Evolutionary conservation across 2,329 filamentous ascomycete genomes (phyloP).

Genomic region (Trichoderma sp.): DNA sequence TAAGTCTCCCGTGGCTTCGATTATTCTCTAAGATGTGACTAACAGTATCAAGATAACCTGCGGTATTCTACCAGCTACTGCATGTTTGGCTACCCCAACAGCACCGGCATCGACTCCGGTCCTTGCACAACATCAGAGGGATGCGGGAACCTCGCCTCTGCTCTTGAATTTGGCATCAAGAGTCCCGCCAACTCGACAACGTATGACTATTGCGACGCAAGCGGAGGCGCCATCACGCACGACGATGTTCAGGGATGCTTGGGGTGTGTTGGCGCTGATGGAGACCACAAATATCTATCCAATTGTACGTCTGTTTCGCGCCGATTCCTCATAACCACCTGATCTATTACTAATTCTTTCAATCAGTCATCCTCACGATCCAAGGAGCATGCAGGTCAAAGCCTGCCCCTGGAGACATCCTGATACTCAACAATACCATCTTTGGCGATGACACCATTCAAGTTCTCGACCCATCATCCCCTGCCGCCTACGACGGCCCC

Average conservation of each 20-base stretch:
- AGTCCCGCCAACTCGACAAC: slow-evolving; percentile 40
- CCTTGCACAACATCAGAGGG: slow-evolving; percentile 56
- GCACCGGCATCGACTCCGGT: slow-evolving; percentile 46
- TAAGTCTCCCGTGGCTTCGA: slow-evolving; percentile 41
- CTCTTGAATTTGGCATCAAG: slow-evolving; percentile 47
- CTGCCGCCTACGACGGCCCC: slow-evolving; percentile 11
- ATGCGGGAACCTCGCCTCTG: slow-evolving; percentile 49
- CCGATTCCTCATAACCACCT: slow-evolving; percentile 1
- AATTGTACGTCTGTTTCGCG: slow-evolving; percentile 50
- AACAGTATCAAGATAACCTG: slow-evolving; percentile 50
- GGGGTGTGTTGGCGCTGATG: slow-evolving; percentile 50
- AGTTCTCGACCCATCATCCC: slow-evolving; percentile 7
- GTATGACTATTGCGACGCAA: slow-evolving; percentile 52
- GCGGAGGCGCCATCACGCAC: slow-evolving; percentile 42
- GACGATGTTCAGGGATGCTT: slow-evolving; percentile 46
- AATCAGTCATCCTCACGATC: slow-evolving; percentile 53
- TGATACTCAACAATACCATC: slow-evolving; percentile 51
- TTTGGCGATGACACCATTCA: slow-evolving; percentile 42
- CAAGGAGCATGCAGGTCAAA: slow-evolving; percentile 55
- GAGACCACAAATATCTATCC: slow-evolving; percentile 48
- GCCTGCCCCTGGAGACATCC: slow-evolving; percentile 41
- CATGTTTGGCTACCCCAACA: slow-evolving; percentile 56
- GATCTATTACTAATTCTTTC: background rate
- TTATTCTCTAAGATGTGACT: background rate
- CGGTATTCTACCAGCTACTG: slow-evolving; percentile 57